Percentiles rank a stretch among this genome's conserved stretches.
phyloP scores from a whole-genome alignment of 805 yeast species.

The Lipomyces oligophaga region DNA sequence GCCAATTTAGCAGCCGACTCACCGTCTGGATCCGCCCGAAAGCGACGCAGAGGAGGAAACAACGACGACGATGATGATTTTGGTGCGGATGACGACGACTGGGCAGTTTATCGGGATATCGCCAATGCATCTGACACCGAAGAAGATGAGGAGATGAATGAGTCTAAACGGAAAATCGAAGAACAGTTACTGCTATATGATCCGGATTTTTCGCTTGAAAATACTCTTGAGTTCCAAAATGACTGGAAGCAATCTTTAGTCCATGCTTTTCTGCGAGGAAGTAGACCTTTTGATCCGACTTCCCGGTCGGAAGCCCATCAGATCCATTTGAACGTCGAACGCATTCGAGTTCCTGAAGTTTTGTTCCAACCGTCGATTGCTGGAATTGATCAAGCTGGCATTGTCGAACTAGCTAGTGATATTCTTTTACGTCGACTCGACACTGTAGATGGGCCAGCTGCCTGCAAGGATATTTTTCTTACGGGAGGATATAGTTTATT shows the following conservation, averaged over 20 bases:
- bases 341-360: constrained; percentile 89
- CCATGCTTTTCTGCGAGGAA: constrained; percentile 87
- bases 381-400: constrained; percentile 93
- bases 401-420: constrained; percentile 71
- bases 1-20: constrained; percentile 78
- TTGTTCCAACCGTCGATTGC: constrained; percentile 89
- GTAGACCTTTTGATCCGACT: constrained; percentile 70
- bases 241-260: constrained; percentile 80
- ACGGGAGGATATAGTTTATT: constrained; percentile 82
- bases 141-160: constrained; percentile 57
- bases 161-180: constrained; percentile 49
- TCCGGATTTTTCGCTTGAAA: constrained; percentile 80
- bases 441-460: constrained; percentile 48
- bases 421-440: constrained; percentile 58
- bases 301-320: constrained; percentile 85
- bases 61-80: constrained; percentile 82
- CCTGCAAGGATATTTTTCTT: constrained; percentile 58
- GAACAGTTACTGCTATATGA: constrained; percentile 74
- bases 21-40: constrained; percentile 21
- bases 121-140: constrained; percentile 68
- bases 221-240: constrained; percentile 59
- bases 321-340: constrained; percentile 82
- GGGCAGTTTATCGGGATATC: constrained; percentile 86
- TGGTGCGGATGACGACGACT: constrained; percentile 93
- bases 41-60: constrained; percentile 19